Evolutionary conservation across 176 grass and related monocot genomes (phyloP), one percentile per base, ranked within the genome.

Genomic region (Juncus effusus): DNA sequence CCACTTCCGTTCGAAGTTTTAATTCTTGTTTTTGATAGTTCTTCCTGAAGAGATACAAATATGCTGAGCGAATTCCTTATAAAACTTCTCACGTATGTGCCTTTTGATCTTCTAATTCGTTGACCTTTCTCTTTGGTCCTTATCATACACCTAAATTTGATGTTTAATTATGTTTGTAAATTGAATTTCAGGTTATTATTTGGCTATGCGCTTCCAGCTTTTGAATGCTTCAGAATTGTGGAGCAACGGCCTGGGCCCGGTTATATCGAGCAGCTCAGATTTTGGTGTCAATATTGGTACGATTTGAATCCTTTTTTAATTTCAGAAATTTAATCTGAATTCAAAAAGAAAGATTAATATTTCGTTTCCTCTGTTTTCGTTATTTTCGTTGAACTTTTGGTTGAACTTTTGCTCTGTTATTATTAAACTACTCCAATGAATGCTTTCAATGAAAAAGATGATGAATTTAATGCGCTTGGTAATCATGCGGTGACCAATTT

Each of bases 201-300:
- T 56, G 95, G 86, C 1, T 99, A 94, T 1, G 89, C 81, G 0
- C 82, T 87, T 56, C 95, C 95, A 14, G 86, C 95, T 67, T 60
- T 99, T 55, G 95, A 99, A 62, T 93, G 88, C 89, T 99, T 99
- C 81, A 85, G 84, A 81, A 80, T 79, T 11, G 60, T 99, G 47
- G 95, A 99, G 73, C 64, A 87, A 79, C 44, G 44, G 19, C 19
- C 19, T 28, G 71, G 77, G n/a, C 81, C 78, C 3, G 83, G 76
- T 7, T 56, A 82, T 44, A 65, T 77, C 3, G 78, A 79, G 36
- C 83, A 89, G 81, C 95, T 99, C 54, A 81, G 86, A 65, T 99
- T 99, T 55, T 99, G 95, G 95, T 99, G 95, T 67, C 61, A 99
- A 36, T 99, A 99, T 5, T 99, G 95, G 95, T 99, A 86, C 36